Evolutionary conservation across 306 rosid genomes (phyloP), one percentile per base, ranked within the genome.

Genomic region (Chamaecrista fasciculata): DNA sequence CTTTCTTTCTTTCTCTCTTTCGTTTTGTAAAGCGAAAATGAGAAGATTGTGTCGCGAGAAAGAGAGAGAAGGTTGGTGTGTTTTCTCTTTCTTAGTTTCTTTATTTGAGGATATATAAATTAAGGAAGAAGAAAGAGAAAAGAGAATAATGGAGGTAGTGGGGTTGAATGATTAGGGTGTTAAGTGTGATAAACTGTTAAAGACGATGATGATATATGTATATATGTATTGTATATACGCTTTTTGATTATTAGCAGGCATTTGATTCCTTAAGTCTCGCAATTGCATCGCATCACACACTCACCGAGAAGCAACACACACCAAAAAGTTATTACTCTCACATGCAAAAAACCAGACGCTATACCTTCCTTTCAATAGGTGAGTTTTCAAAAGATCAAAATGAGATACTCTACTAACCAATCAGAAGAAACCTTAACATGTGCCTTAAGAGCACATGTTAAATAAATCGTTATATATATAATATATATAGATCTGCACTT

Each of bases 81-180:
- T 50, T 67, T 57, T 63, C 49, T 61, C 50, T 59, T 76, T n/a
- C 53, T 11, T 24, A 33, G 8, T 20, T 56, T 24, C 23, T 25
- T 69, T 16, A 6, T n/a, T 23, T 11, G 6, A 9, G 21, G 36
- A 23, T 28, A 18, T n/a, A n/a, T n/a, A n/a, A n/a, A 15, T 6
- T 8, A 52, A 15, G 63, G n/a, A 29, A 50, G 29, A 42, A 51
- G 40, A 65, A 74, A 73, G 66, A 15, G 25, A 66, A 70, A 52
- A n/a, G 62, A 49, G 65, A 64, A 65, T 60, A 61, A 31, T n/a
- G 51, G 51, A 24, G 34, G 20, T 29, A 76, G 83, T 79, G 86
- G 78, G 91, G 88, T 56, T 59, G 76, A 83, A 81, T 86, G 86
- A 86, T 84, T 79, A 83, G 76, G 77, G 80, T 74, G 84, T 67